Evolutionary conservation across 768 basidiomycete species (phyloP).

Genomic region (Lentinula guzmanii): DNA sequence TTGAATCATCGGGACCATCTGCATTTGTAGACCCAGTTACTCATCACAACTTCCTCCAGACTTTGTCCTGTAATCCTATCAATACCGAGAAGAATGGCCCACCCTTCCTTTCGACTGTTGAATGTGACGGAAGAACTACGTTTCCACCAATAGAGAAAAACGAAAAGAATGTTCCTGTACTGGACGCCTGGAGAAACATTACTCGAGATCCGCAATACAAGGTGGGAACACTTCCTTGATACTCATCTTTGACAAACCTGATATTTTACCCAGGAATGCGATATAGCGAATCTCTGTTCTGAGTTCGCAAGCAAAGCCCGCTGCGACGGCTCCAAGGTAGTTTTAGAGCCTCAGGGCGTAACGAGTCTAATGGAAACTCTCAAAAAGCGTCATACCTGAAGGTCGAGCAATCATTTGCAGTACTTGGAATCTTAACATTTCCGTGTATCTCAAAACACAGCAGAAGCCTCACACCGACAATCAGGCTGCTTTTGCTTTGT

Average conservation of each 20-base stretch:
- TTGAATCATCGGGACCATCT: constrained; percentile 52
- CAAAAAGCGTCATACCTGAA: constrained; percentile 1
- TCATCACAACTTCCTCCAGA: constrained; percentile 20
- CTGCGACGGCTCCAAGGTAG: constrained; percentile 81
- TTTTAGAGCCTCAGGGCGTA: constrained; percentile 56
- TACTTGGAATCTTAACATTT: neutral
- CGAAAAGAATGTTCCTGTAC: constrained; percentile 70
- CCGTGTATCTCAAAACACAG: neutral
- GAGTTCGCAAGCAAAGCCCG: constrained; percentile 79
- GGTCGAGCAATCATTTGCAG: neutral
- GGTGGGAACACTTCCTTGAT: constrained; percentile 35
- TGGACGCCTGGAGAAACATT: constrained; percentile 75
- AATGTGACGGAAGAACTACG: constrained; percentile 53
- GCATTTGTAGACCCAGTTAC: constrained; percentile 39
- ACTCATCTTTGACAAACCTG: neutral
- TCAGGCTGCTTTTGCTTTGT: neutral
- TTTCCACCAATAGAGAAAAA: constrained; percentile 66
- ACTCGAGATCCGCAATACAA: constrained; percentile 71
- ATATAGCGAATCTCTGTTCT: constrained; percentile 72
- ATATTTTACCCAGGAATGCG: constrained; percentile 47
- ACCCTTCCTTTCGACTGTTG: constrained; percentile 46
- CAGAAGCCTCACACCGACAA: neutral
- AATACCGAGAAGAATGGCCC: constrained; percentile 34
- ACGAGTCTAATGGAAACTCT: constrained; percentile 40
- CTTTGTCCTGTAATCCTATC: neutral